Evolutionary conservation across 2,329 filamentous ascomycete species (phyloP).

Genomic region (Trichoderma hamatum): DNA sequence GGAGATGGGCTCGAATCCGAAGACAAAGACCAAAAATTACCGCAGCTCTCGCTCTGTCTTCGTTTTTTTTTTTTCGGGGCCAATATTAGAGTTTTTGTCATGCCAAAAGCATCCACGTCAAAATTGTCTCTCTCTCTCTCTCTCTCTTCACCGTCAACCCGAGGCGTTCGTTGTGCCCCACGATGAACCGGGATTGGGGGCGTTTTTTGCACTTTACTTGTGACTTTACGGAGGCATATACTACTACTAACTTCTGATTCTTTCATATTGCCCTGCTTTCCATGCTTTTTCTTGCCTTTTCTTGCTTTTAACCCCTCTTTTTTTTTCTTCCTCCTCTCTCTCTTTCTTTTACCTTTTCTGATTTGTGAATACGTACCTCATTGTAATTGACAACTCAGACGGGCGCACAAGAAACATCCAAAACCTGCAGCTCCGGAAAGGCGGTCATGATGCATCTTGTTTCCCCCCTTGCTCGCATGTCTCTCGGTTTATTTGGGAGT

Average conservation of each 20-base stretch:
- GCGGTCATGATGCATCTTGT: conserved; percentile 12
- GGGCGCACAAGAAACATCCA: background rate
- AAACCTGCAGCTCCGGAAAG: conserved; percentile 8
- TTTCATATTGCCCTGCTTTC: background rate
- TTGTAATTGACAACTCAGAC: background rate
- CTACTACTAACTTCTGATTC: background rate
- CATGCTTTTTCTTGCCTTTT: background rate
- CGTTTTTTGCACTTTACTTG: background rate
- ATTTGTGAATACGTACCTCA: background rate
- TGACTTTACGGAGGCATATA: background rate
- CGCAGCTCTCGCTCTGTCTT: background rate
- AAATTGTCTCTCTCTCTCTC: background rate
- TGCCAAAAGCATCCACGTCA: background rate
- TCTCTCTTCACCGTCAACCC: background rate
- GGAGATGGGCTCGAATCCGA: background rate
- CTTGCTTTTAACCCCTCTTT: background rate
- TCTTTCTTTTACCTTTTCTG: background rate
- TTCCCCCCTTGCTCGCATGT: conserved; percentile 6
- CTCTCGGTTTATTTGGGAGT: background rate
- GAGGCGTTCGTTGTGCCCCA: background rate
- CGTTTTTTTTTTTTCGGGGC: background rate
- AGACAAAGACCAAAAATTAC: conserved; percentile 1
- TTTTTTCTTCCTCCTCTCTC: background rate
- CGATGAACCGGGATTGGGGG: background rate
- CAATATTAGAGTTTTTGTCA: background rate